These are phyloP conservation scores for Ophiostoma populinum DNA, from an alignment of 2,329 filamentous ascomycete genomes.

Conservation along the genomic window DNA sequence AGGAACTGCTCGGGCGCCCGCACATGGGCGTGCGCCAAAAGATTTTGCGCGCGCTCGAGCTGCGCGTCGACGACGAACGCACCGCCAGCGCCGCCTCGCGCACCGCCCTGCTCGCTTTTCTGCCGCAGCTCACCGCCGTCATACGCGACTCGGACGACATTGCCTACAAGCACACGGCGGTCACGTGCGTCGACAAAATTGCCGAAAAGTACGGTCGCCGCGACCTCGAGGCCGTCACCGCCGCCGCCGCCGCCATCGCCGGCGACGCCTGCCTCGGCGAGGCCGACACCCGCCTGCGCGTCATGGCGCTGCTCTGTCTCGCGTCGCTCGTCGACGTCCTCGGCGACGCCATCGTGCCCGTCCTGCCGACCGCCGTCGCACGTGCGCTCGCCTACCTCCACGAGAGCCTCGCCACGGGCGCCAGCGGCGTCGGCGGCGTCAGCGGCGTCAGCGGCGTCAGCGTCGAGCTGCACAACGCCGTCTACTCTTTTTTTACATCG, in stretches of 20 bases:
- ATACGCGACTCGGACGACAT: constrained; percentile 56
- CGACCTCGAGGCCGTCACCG: constrained; percentile 58
- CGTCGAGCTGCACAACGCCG: constrained; percentile 59
- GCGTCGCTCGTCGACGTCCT: constrained; percentile 80
- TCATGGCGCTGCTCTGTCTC: constrained; percentile 77
- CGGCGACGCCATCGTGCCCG: constrained; percentile 67
- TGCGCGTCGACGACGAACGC: constrained; percentile 57
- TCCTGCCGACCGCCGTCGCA: constrained; percentile 61
- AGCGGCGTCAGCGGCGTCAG: neutral
- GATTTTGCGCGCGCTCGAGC: constrained; percentile 64
- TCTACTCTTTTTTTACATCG: constrained; percentile 62
- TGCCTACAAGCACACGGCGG: constrained; percentile 65
- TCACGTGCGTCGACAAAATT: constrained; percentile 84
- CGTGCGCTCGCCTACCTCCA: constrained; percentile 55
- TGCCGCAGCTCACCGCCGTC: constrained; percentile 61
- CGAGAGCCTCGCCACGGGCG: constrained; percentile 37
- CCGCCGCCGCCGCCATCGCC: constrained; percentile 60
- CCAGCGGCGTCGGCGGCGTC: constrained; percentile 10
- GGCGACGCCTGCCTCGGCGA: constrained; percentile 61
- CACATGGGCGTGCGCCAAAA: constrained; percentile 62
- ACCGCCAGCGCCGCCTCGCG: constrained; percentile 52
- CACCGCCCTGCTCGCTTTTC: constrained; percentile 55
- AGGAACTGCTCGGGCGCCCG: constrained; percentile 60
- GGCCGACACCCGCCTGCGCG: constrained; percentile 51
- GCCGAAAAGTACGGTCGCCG: constrained; percentile 92